Conservation (phyloP, 2,329 filamentous ascomycete species). For the Sporothrix euskadiensis region DNA sequence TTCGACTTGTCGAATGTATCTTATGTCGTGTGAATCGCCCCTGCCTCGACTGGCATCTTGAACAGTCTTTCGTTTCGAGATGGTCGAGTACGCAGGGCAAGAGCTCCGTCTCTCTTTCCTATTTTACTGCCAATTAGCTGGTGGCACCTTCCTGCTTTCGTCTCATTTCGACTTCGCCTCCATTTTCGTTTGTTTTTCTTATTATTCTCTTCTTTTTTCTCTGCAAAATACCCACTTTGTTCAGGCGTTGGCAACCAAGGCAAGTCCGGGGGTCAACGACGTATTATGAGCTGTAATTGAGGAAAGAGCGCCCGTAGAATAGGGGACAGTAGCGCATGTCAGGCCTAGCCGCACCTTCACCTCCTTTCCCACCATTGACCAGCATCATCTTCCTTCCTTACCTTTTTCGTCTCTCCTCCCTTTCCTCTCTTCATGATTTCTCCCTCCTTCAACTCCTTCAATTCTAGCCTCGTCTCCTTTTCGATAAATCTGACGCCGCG, state of each 20-base stretch:
- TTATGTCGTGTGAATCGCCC: neutral
- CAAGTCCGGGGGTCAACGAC: conserved; percentile 29
- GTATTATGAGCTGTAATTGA: neutral
- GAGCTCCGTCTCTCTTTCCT: conserved; percentile 21
- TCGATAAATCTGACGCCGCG: conserved; percentile 4
- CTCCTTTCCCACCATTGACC: conserved; percentile 21
- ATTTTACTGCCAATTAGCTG: neutral
- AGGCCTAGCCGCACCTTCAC: conserved; percentile 19
- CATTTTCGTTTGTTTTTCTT: conserved; percentile 19
- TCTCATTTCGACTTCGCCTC: neutral
- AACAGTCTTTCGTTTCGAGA: neutral
- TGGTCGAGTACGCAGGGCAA: neutral
- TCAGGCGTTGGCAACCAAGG: neutral
- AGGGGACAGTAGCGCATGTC: conserved; percentile 1
- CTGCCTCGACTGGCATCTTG: neutral
- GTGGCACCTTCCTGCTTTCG: neutral
- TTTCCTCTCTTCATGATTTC: neutral
- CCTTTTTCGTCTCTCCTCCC: neutral
- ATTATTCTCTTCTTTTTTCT: conserved; percentile 22
- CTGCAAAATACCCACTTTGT: conserved; percentile 23
- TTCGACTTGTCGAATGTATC: neutral
- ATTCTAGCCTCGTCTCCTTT: conserved; percentile 16
- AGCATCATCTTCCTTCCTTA: conserved; percentile 7
- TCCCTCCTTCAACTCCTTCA: conserved; percentile 14
- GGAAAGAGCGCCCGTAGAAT: conserved; percentile 11